Evolutionary conservation across 331 rosid genomes (phyloP), one percentile per base, ranked within the genome.

Genomic region (Acacia concinna): DNA sequence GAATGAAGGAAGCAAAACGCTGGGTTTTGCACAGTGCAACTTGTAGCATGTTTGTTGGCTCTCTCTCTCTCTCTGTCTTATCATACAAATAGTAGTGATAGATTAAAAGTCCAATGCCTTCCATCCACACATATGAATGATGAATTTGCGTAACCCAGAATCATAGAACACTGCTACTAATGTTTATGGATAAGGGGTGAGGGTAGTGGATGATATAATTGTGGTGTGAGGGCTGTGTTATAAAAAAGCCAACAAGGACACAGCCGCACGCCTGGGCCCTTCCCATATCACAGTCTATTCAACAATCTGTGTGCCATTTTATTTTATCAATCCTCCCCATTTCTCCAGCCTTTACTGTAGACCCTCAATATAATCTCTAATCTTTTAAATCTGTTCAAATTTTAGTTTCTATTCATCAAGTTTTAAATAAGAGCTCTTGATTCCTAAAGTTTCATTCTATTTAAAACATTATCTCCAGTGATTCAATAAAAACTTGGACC

Each of bases 261-360:
- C 54, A 41, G 73, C 43, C 73, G 54, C 54, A 68, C 25, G 54
- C 56, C 35, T 41, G 54, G 21, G 12, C 52, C 73, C 73, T 47
- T 1, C 27, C 57, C 17, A 3, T 12, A 11, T 43, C 17, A 43
- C 47, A 43, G 20, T 46, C 52, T 4, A 14, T 15, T 43, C 47
- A 46, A 46, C 4, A 44, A 44, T 14, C 21, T 18, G 21, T 47
- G 54, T 5, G 21, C 54, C 8, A 47, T 47, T 15, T 41, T 11
- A 41, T 41, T 41, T 47, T 47, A 47, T 17, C 54, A 47, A 5
- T 18, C n/a, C 1, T 17, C 3, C 0, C 52, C 52, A 3, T 46
- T 46, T 6, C 52, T 46, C 6, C 1, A 4, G 20, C n/a, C 52
- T 46, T 4, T 46, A 15, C 1, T n/a, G n/a, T n/a, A n/a, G n/a